phyloP scores from a whole-genome alignment of 106 monocot genomes.

The Allium fistulosum region DNA sequence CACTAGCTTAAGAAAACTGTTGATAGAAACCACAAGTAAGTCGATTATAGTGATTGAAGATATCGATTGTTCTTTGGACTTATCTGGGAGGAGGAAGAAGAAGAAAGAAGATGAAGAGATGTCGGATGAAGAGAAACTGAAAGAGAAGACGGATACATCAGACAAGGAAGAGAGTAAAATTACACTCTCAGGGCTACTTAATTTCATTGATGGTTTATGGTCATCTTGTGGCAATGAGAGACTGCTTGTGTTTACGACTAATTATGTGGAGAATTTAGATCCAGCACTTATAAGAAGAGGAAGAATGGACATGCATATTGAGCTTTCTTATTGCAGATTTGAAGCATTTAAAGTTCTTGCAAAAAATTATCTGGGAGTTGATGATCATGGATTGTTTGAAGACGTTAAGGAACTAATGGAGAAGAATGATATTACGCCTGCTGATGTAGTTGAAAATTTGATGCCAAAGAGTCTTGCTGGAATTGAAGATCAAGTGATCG shows the following conservation, averaged over 20 bases:
- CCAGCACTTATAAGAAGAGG: constrained; percentile 26
- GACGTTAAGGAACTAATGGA: constrained; percentile 3
- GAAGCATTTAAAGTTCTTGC: constrained; percentile 24
- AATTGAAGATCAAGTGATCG: not conserved
- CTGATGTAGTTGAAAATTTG: constrained; percentile 19
- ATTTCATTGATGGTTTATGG: constrained; percentile 34
- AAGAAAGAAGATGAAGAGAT: not conserved
- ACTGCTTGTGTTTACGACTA: constrained; percentile 24
- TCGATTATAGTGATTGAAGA: constrained; percentile 13
- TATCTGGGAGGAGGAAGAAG: constrained; percentile 9
- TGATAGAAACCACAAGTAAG: constrained; percentile 27
- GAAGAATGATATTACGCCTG: constrained; percentile 17
- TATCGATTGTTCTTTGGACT: constrained; percentile 13
- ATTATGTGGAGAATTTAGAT: constrained; percentile 25
- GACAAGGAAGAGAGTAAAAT: constrained; percentile 13
- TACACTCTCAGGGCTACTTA: constrained; percentile 26
- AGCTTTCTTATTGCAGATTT: constrained; percentile 24
- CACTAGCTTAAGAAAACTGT: constrained; percentile 11
- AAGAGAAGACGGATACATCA: not conserved
- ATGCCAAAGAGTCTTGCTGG: constrained; percentile 15
- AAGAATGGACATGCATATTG: constrained; percentile 27
- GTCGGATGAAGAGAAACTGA: not conserved
- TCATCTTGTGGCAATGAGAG: constrained; percentile 27
- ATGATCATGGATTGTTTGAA: constrained; percentile 10
- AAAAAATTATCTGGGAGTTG: constrained; percentile 15